Evolutionary conservation across 176 grass and related monocot species (phyloP).

Genomic region (Oryza meridionalis): DNA sequence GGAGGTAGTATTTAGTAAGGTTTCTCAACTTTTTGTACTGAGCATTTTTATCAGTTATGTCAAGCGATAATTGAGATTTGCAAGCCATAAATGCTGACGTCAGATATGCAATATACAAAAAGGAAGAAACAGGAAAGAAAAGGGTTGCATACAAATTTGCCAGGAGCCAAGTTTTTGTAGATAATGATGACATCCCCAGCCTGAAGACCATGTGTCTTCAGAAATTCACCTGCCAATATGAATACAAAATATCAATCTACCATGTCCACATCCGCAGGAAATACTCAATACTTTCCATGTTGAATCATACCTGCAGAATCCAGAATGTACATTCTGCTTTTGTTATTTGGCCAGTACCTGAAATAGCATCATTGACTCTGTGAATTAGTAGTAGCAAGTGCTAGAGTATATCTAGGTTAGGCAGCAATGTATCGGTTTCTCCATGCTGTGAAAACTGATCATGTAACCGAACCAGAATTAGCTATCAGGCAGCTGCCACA

Average conservation of each 20-base stretch:
- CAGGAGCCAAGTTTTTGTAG: slow-evolving; percentile 55
- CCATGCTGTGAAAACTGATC: not conserved
- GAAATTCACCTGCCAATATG: slow-evolving; percentile 67
- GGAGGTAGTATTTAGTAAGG: not conserved
- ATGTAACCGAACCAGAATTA: slow-evolving; percentile 10
- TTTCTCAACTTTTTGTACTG: not conserved
- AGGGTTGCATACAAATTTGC: slow-evolving; percentile 60
- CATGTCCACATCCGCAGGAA: not conserved
- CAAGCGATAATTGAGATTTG: not conserved
- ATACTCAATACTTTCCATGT: slow-evolving; percentile 5
- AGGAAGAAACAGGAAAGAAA: slow-evolving; percentile 14
- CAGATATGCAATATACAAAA: not conserved
- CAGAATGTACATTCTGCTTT: slow-evolving; percentile 93
- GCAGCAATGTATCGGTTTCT: not conserved
- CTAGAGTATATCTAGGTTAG: slow-evolving; percentile 15
- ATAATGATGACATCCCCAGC: slow-evolving; percentile 70
- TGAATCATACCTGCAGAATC: slow-evolving; percentile 71
- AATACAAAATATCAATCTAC: slow-evolving; percentile 5
- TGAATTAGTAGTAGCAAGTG: not conserved
- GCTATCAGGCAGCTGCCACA: not conserved
- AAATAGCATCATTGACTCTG: slow-evolving; percentile 14
- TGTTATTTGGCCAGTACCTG: slow-evolving; percentile 98
- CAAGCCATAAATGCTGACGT: not conserved
- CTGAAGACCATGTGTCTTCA: slow-evolving; percentile 81
- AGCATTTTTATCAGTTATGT: not conserved